Conservation (phyloP, 2,329 filamentous ascomycete species). For the Cladophialophora exuberans region DNA sequence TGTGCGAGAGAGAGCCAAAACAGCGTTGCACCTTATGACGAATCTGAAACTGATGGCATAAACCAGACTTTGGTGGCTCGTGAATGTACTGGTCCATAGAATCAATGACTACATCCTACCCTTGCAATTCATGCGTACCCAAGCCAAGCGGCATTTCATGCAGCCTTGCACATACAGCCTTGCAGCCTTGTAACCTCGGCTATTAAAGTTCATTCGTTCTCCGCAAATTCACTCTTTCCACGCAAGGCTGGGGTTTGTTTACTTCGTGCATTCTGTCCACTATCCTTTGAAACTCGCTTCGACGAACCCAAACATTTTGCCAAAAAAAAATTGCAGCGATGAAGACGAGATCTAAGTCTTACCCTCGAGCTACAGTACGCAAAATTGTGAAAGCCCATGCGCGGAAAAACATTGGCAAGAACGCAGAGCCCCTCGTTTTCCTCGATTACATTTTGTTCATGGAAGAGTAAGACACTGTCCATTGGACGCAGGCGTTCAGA, state of each 20-base stretch:
- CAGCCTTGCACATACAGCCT: no score
- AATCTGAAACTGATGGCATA: conserved; percentile 29
- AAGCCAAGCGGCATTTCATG: no score
- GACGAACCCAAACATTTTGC: not conserved
- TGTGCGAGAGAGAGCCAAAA: conserved; percentile 81
- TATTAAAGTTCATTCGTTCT: not conserved
- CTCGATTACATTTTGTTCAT: conserved; percentile 84
- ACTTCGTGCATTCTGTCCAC: not conserved
- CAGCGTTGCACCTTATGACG: conserved; percentile 66
- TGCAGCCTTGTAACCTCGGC: conserved; percentile 7
- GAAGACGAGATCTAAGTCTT: conserved; percentile 72
- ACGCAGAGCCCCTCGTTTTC: conserved; percentile 84
- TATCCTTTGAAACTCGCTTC: not conserved
- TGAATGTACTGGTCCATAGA: not conserved
- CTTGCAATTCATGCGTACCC: not conserved
- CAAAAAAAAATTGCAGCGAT: conserved; percentile 43
- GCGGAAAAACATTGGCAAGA: conserved; percentile 77
- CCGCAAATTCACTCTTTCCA: not conserved
- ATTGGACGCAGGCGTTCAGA: not conserved
- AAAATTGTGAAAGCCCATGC: conserved; percentile 90
- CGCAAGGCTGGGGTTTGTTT: conserved; percentile 4
- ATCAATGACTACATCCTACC: not conserved
- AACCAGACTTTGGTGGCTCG: not conserved
- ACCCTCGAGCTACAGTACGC: conserved; percentile 81
- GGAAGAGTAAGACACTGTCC: conserved; percentile 52